A percentile compares a stretch with the other conserved stretches of the same genome.
These are phyloP conservation scores for Batrachochytrium dendrobatidis DNA, from an alignment of 371 early-diverging fungal species.

Conservation along the genomic window DNA sequence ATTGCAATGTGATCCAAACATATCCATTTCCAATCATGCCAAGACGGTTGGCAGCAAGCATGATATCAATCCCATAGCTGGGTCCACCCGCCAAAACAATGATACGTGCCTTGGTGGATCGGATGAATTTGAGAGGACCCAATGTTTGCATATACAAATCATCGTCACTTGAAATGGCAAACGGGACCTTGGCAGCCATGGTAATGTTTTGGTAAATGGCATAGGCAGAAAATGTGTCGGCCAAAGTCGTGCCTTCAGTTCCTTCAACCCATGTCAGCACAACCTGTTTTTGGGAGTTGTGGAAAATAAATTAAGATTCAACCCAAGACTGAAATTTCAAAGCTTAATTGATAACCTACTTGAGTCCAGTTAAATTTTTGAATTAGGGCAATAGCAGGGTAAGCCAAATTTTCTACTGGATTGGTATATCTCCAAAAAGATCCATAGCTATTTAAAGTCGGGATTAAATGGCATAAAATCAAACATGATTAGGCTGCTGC, in stretches of 20 bases:
- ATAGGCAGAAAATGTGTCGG: background rate
- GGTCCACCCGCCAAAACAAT: background rate
- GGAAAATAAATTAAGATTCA: background rate
- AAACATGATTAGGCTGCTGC: too few species aligned
- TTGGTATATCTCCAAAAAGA: slow-evolving; percentile 1
- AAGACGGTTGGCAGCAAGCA: background rate
- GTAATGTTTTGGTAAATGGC: background rate
- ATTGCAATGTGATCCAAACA: too few species aligned
- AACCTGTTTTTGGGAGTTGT: background rate
- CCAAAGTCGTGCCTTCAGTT: background rate
- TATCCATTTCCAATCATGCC: background rate
- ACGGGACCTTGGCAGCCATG: slow-evolving; percentile 1
- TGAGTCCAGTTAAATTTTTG: background rate
- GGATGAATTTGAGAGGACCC: background rate
- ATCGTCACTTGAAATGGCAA: background rate
- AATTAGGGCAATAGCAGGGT: slow-evolving; percentile 1
- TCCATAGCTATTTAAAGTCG: too few species aligned
- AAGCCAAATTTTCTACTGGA: background rate
- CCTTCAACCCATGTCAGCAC: slow-evolving; percentile 1
- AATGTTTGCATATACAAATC: slow-evolving; percentile 2
- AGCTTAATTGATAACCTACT: background rate
- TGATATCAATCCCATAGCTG: background rate
- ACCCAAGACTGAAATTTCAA: background rate
- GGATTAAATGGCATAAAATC: too few species aligned
- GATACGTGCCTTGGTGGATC: background rate